phyloP scores from a whole-genome alignment of 1,284 basidiomycete genomes.

The Fomitiporia mediterranea region DNA sequence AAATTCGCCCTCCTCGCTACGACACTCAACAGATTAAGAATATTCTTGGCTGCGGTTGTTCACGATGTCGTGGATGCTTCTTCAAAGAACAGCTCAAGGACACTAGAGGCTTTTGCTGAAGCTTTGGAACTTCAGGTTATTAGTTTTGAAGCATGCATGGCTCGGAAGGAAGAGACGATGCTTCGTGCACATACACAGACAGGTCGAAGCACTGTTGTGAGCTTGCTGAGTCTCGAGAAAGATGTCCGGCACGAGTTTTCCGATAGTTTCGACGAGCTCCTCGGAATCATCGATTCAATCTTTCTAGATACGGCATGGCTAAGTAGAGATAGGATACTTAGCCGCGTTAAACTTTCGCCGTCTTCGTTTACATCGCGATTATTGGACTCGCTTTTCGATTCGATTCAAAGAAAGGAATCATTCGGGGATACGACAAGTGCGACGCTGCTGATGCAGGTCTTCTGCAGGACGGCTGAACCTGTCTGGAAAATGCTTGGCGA shows the following conservation, averaged over 20 bases:
- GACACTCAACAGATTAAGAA: slow-evolving; percentile 54
- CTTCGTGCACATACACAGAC: slow-evolving; percentile 47
- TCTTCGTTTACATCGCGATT: slow-evolving; percentile 47
- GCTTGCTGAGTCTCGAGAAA: slow-evolving; percentile 62
- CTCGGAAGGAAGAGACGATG: slow-evolving; percentile 61
- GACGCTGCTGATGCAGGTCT: slow-evolving; percentile 54
- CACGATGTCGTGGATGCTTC: slow-evolving; percentile 21
- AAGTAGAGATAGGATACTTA: slow-evolving; percentile 28
- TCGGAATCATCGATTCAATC: slow-evolving; percentile 35
- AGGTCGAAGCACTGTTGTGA: slow-evolving; percentile 47
- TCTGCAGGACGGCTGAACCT: slow-evolving; percentile 60
- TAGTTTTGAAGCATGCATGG: slow-evolving; percentile 65
- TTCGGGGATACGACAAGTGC: slow-evolving; percentile 52
- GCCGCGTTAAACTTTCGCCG: slow-evolving; percentile 41
- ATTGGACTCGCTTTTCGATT: slow-evolving; percentile 57
- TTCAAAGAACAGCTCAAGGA: slow-evolving; percentile 41
- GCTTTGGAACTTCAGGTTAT: slow-evolving; percentile 59
- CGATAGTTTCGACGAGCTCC: slow-evolving; percentile 49
- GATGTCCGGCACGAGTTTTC: slow-evolving; percentile 54
- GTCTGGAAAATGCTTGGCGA: slow-evolving; percentile 67
- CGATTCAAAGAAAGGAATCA: slow-evolving; percentile 49
- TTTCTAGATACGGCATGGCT: slow-evolving; percentile 32
- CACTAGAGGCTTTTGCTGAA: slow-evolving; percentile 77
- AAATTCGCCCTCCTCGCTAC: slow-evolving; percentile 54
- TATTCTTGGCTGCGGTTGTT: slow-evolving; percentile 37